These are phyloP conservation scores for Starmera amethionina DNA, from an alignment of 805 yeast species.

Conservation along the genomic window DNA sequence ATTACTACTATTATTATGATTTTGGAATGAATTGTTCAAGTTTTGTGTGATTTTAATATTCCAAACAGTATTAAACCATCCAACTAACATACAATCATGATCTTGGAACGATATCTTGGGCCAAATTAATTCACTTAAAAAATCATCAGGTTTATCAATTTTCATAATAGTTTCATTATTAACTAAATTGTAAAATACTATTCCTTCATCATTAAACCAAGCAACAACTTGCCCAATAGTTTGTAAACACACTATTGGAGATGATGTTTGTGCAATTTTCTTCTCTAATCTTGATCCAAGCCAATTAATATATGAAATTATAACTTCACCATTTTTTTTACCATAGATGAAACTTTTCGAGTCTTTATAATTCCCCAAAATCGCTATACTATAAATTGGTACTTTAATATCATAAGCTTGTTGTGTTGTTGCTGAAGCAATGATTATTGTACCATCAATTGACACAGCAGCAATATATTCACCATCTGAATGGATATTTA, in stretches of 20 bases:
- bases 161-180: conserved; percentile 38
- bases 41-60: conserved; percentile 31
- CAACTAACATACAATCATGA: conserved; percentile 56
- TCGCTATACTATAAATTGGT: conserved; percentile 79
- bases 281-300: conserved; percentile 71
- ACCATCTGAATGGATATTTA: conserved; percentile 68
- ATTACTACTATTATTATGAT: no score
- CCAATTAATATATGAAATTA: conserved; percentile 76
- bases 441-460: conserved; percentile 86
- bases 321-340: conserved; percentile 80
- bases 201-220: conserved; percentile 82
- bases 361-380: conserved; percentile 58
- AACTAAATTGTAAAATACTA: conserved; percentile 52
- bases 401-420: conserved; percentile 72
- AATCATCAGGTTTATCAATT: conserved; percentile 46
- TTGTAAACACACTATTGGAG: conserved; percentile 57
- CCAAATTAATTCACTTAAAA: conserved; percentile 72
- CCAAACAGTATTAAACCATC: conserved; percentile 83
- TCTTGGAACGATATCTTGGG: conserved; percentile 67
- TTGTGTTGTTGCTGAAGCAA: conserved; percentile 45
- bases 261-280: conserved; percentile 40
- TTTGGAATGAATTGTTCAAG: no score
- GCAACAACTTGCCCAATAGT: conserved; percentile 56
- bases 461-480: conserved; percentile 76
- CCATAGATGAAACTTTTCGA: conserved; percentile 72